phyloP scores from a whole-genome alignment of 371 early-diverging fungal species.

The Rhizopus microsporus region DNA sequence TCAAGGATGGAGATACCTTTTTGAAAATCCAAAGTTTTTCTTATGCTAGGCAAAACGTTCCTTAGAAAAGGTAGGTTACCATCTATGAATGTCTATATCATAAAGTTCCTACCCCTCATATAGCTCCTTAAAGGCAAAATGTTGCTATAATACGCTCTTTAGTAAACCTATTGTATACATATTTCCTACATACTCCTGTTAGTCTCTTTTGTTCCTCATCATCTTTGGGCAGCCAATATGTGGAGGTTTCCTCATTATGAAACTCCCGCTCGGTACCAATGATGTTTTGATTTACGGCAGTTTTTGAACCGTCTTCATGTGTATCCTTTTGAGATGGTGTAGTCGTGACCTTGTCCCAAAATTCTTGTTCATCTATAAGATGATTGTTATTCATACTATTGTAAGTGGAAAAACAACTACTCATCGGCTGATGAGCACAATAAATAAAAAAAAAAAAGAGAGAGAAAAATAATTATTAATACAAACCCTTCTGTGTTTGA shows the following conservation, averaged over 20 bases:
- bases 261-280: constrained; percentile 8
- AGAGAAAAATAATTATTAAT: too few relatives aligned
- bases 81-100: not conserved
- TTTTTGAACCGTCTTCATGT: not conserved
- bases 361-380: too few relatives aligned
- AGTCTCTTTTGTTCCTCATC: constrained; percentile 30
- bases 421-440: too few relatives aligned
- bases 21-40: not conserved
- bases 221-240: constrained; percentile 32
- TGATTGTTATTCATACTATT: too few relatives aligned
- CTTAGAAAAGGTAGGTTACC: constrained; percentile 3
- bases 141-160: constrained; percentile 30
- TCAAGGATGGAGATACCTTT: constrained; percentile 34
- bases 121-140: constrained; percentile 26
- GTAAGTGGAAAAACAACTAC: too few relatives aligned
- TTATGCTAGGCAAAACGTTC: constrained; percentile 1
- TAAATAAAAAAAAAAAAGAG: too few relatives aligned
- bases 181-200: constrained; percentile 15
- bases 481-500: too few relatives aligned
- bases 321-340: not conserved
- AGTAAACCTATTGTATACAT: not conserved
- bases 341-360: too few relatives aligned
- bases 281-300: not conserved
- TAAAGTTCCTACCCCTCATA: constrained; percentile 23
- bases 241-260: constrained; percentile 21